Base-by-base conservation (phyloP, 805 yeast genomes). In the Ogataea zsoltii region DNA sequence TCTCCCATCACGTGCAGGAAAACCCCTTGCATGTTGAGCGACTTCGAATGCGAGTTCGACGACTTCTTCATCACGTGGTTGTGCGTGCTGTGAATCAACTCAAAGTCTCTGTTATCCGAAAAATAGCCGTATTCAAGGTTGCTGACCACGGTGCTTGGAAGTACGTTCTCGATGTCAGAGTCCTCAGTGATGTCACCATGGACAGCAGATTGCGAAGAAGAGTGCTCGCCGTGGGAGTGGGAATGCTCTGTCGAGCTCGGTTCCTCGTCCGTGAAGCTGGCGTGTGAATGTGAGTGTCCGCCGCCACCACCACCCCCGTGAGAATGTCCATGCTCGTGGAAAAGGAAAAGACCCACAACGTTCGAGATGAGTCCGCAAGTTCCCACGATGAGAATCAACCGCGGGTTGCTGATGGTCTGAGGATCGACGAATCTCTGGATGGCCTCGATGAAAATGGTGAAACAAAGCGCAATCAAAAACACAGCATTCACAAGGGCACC, bases 1-100 rank as follows among this genome's bases (percentile, higher is more conserved):
- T 92, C 99, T 36, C 98, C 98, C 56, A 94, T 51, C 11, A 94
- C 99, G 62, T 92, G 99, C 60, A 92, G 73, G 62, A 88, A 94
- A 3, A 92, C 97, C 52, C 99, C 99, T 58, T 88, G 91, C 97
- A 92, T 92, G 67, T 94, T 92, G 71, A 92, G 72, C n/a, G 96
- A 87, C 61, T 77, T 80, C 26, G 66, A 57, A 49, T 71, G 33
- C 42, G 63, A 60, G 34, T 50, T 48, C 6, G 42, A 11, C 16
- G 40, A 31, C 35, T 43, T 55, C 38, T 58, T 52, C n/a, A 50
- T 30, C 19, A 45, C 55, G 42, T 61, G 65, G 33, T 57, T 57
- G 39, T 61, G 65, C 4, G 45, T 42, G 14, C 46, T 46, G 44
- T 61, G 65, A 19, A 44, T 51, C 18, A 43, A 21, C 26, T 38